phyloP scores from a whole-genome alignment of 2,329 filamentous ascomycete species.

The Pyrenophora tritici-repentis region DNA sequence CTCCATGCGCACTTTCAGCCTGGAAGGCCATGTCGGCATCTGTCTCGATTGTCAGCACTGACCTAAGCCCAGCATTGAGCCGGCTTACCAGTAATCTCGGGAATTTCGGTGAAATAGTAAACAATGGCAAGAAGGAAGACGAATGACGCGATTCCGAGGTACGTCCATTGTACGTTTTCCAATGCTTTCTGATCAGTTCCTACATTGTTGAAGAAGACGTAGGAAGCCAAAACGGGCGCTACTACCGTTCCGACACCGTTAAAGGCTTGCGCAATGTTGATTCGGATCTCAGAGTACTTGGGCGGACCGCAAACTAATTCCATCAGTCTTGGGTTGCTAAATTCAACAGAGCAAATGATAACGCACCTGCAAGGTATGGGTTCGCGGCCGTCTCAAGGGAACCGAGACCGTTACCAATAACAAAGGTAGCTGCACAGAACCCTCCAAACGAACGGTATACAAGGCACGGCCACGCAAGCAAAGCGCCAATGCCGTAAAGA shows the following conservation, averaged over 20 bases:
- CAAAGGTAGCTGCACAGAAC: constrained; percentile 64
- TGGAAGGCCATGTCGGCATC: constrained; percentile 62
- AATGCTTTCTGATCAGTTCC: constrained; percentile 56
- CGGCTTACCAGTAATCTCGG: constrained; percentile 56
- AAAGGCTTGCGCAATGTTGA: constrained; percentile 64
- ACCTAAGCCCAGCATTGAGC: not conserved
- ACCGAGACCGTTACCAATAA: constrained; percentile 58
- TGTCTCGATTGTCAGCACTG: constrained; percentile 1
- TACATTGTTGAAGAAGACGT: constrained; percentile 65
- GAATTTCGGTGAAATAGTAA: constrained; percentile 62
- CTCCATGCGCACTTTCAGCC: constrained; percentile 45
- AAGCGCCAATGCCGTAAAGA: constrained; percentile 61
- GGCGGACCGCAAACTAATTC: constrained; percentile 60
- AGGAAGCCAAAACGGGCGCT: constrained; percentile 63
- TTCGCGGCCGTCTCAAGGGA: constrained; percentile 65
- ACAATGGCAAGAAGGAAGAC: constrained; percentile 61
- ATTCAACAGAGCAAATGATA: not conserved
- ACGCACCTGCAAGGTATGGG: constrained; percentile 41
- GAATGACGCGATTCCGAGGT: constrained; percentile 66
- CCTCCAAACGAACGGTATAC: constrained; percentile 62
- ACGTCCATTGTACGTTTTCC: constrained; percentile 67
- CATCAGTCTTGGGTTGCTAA: not conserved
- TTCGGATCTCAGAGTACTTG: constrained; percentile 61
- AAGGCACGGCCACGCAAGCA: constrained; percentile 64
- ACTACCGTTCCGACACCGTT: constrained; percentile 64